Conservation (phyloP, 106 monocot genomes). For the Platanthera guangdongensis region DNA sequence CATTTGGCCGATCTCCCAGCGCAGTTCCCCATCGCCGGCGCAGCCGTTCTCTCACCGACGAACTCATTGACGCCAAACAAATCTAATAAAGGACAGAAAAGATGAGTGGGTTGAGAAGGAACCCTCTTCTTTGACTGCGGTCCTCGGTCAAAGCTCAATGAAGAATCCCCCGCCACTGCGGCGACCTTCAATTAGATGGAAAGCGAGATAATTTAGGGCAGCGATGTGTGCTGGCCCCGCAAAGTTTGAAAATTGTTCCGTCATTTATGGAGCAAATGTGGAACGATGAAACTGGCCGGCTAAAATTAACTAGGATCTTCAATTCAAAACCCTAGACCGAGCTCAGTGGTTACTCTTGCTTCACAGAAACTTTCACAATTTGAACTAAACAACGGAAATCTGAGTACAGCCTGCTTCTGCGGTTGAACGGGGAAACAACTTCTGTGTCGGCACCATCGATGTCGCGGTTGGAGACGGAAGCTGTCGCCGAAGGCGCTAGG, state of each 20-base stretch:
- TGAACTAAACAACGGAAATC: too few species aligned
- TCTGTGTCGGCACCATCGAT: too few species aligned
- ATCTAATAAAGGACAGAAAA: neutral
- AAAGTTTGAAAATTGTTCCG: neutral
- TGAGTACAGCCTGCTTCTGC: too few species aligned
- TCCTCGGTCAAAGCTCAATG: neutral
- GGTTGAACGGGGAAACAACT: too few species aligned
- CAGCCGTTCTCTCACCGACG: neutral
- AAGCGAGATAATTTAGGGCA: neutral
- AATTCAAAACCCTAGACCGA: too few species aligned
- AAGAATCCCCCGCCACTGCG: neutral
- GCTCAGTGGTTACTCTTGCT: too few species aligned
- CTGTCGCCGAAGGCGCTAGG: too few species aligned
- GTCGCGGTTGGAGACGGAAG: too few species aligned
- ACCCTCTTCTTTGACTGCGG: constrained; percentile 9
- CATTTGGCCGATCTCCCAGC: constrained; percentile 15
- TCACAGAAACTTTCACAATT: too few species aligned
- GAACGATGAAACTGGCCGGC: neutral
- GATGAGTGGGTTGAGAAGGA: neutral
- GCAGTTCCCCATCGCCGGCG: constrained; percentile 19
- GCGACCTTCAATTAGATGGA: neutral
- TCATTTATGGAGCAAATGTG: neutral
- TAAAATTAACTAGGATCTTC: too few species aligned
- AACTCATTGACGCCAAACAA: neutral
- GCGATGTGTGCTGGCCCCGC: neutral